Evolutionary conservation across 1,284 basidiomycete genomes (phyloP), one percentile per base, ranked within the genome.

Genomic region (Fistulinella staudtii): DNA sequence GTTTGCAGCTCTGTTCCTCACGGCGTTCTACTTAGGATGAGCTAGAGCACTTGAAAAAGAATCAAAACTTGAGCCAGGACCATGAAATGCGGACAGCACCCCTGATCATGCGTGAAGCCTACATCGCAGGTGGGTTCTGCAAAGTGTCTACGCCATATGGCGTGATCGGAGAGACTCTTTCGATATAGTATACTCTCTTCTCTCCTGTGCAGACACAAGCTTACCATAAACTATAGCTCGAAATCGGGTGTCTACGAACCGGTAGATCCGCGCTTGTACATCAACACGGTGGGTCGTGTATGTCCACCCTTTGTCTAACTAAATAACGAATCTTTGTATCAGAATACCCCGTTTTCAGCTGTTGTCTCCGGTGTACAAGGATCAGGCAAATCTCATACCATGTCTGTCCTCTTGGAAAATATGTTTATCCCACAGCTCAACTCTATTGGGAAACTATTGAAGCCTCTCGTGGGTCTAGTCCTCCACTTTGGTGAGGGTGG

Each of bases 401-500:
- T 85, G 1, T 76, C 82, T 0, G 73, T 81, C 0, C 65, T 86
- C 2, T 59, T 86, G 0, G 83, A 86, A 55, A 79, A 70, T 41
- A 82, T 85, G 79, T 67, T 86, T 9, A 74, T 86, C 15, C 54
- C 77, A 0, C 61, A 67, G 11, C 72, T 71, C 41, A 54, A 67
- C 2, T 56, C 70, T 0, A 73, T 79, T 27, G 84, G 84, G 0
- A 61, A 59, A 0, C 59, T 83, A 4, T 54, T 70, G 14, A 78
- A 75, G 43, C 67, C 81, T 0, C 69, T 86, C 0, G 72, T 73
- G 6, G 83, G 79, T 0, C 69, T 86, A 0, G 78, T 87, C 3
- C 72, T 86, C 5, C 82, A 85, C 54, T 82, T 79, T 40, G 80
- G 83, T 1, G 83, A 84, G 60, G 79, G 80, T 7, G 83, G 83